Base-by-base conservation (phyloP, 2,329 filamentous ascomycete species). In the Hymenoscyphus infarciens region DNA sequence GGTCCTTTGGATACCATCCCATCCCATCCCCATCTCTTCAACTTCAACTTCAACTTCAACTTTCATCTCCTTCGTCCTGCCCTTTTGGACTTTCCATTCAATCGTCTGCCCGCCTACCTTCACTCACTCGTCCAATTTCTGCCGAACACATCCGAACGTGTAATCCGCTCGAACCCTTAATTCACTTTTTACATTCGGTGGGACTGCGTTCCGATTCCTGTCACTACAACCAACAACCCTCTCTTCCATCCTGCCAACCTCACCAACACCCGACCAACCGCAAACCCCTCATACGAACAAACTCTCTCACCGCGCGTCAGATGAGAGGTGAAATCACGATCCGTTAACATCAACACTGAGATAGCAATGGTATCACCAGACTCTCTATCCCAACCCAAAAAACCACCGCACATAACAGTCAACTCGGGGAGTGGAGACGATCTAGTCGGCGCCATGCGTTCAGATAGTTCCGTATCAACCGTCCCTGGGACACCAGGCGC, bases 341-440 rank as follows among this genome's bases (percentile, higher is more conserved):
- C 64, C 42, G 54, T 54, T 65, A 63, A 59, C 29, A 6, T 45
- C 62, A 22, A n/a, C 54, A 13, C 31, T 38, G 31, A 19, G 57
- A 59, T 60, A 60, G 19, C 38, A 71, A 70, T 67, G 61, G 60
- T 25, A 13, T 35, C 55, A 19, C 33, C 29, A 22, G 55, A 57
- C 13, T 61, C 53, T 2, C 49, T 59, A 11, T 19, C 60, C 45
- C 52, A 53, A 60, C 66, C 69, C 25, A 60, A 58, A 55, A 67
- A 68, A 52, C 77, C 81, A 65, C 85, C 85, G 67, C 86, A 88
- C 67, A 84, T 89, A 63, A 83, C 84, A 62, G 79, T 89, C 66
- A 88, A 88, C 71, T 87, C 84, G 29, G 84, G 82, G 55, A 70
- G 70, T 57, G 80, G 78, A 67, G 79, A 83, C 67, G 80, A 87